Conservation (phyloP, 2,329 filamentous ascomycete species). For the Aspergillus neotritici region DNA sequence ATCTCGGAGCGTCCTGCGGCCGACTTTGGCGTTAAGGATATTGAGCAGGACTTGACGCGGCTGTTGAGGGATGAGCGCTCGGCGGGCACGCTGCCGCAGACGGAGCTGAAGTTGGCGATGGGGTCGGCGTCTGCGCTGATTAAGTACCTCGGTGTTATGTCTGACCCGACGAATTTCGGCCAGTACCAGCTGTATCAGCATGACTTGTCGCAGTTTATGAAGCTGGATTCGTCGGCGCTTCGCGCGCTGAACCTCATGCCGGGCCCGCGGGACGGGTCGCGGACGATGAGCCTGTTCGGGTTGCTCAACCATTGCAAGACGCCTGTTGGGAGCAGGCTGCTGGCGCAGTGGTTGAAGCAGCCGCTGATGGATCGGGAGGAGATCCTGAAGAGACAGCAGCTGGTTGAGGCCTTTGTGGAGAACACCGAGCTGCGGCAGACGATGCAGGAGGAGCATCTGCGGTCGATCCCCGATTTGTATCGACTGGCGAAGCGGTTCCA, state of each 20-base stretch:
- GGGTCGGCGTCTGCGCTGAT: constrained; percentile 88
- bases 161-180: constrained; percentile 90
- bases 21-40: constrained; percentile 85
- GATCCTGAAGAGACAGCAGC: constrained; percentile 84
- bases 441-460: constrained; percentile 92
- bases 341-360: constrained; percentile 97
- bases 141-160: constrained; percentile 85
- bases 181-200: constrained; percentile 97
- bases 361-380: constrained; percentile 86
- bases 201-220: constrained; percentile 96
- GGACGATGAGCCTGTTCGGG: constrained; percentile 94
- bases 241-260: constrained; percentile 97
- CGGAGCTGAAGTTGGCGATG: constrained; percentile 93
- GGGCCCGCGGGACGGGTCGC: constrained; percentile 86
- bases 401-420: constrained; percentile 89
- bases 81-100: constrained; percentile 72
- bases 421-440: constrained; percentile 92
- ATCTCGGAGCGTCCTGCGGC: constrained; percentile 69
- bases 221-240: constrained; percentile 87
- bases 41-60: constrained; percentile 87
- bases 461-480: constrained; percentile 90
- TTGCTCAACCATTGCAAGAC: constrained; percentile 97
- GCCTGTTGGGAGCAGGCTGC: constrained; percentile 77
- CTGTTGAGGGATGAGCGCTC: constrained; percentile 81
- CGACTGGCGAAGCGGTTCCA: constrained; percentile 92